Conservation (phyloP, 192 early-diverging fungal species). For the Nowakowskiella sp. region DNA sequence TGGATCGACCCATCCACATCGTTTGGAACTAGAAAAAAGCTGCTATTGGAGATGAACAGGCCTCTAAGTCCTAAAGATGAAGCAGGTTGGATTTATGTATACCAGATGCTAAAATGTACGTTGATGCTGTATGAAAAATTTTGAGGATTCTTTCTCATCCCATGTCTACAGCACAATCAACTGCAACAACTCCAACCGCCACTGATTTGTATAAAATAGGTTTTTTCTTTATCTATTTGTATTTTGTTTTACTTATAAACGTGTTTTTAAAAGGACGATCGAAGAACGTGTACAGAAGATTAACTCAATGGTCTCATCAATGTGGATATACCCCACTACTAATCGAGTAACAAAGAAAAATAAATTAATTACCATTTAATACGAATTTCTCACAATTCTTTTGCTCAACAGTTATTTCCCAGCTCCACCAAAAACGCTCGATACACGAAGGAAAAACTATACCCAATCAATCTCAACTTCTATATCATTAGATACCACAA, state of each 20-base stretch:
- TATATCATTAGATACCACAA: not conserved
- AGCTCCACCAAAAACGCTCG: too few species aligned
- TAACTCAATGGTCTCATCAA: constrained; percentile 16
- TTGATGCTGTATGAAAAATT: not conserved
- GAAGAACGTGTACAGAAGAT: constrained; percentile 10
- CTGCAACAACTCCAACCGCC: not conserved
- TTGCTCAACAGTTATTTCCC: too few species aligned
- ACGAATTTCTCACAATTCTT: too few species aligned
- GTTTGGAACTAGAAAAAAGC: not conserved
- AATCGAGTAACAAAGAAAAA: too few species aligned
- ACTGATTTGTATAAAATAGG: constrained; percentile 23
- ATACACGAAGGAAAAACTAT: too few species aligned
- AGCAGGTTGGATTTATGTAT: constrained; percentile 20
- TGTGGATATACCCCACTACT: constrained; percentile 16
- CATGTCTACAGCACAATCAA: not conserved
- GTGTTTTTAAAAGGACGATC: too few species aligned
- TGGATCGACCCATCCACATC: too few species aligned
- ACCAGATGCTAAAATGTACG: constrained; percentile 8
- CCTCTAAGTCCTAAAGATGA: constrained; percentile 10
- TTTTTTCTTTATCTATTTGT: too few species aligned
- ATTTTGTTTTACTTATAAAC: too few species aligned
- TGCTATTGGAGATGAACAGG: constrained; percentile 10
- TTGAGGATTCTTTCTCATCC: not conserved
- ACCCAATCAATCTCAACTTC: too few species aligned
- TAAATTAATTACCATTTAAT: too few species aligned